Percentiles rank a stretch among this genome's conserved stretches.
These are phyloP conservation scores for Mycena capillaripes DNA, from an alignment of 768 basidiomycete genomes.

Conservation along the genomic window DNA sequence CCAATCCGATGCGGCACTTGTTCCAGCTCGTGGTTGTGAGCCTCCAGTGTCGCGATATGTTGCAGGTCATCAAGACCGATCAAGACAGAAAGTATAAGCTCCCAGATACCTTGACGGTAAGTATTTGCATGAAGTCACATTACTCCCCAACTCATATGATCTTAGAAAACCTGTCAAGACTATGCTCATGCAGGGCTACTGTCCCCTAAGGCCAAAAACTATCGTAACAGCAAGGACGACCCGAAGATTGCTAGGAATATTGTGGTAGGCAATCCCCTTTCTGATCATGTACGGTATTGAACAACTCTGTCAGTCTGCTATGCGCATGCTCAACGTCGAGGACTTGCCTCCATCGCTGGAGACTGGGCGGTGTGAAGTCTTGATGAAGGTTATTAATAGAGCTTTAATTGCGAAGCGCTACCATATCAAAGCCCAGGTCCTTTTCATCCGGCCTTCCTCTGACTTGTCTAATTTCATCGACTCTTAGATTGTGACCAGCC, in stretches of 20 bases:
- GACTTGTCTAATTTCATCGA: too few species aligned
- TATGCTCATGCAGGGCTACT: background rate
- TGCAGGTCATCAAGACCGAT: background rate
- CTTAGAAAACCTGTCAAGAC: constrained; percentile 6
- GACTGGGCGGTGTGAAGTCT: background rate
- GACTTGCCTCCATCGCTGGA: background rate
- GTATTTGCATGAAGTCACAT: background rate
- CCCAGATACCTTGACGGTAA: background rate
- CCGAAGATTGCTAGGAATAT: background rate
- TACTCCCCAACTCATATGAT: too few species aligned
- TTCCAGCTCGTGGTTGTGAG: background rate
- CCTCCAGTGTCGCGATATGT: background rate
- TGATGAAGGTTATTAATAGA: background rate
- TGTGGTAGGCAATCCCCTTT: too few species aligned
- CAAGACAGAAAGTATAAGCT: background rate
- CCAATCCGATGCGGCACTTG: background rate
- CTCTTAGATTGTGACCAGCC: too few species aligned
- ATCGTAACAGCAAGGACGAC: constrained; percentile 7
- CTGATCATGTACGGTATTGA: too few species aligned
- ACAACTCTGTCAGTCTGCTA: constrained; percentile 1
- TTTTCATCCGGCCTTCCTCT: too few species aligned
- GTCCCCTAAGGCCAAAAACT: background rate
- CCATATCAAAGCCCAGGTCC: background rate
- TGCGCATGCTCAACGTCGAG: background rate
- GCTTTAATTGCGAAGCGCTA: background rate